These are phyloP conservation scores for Coniochaeta sp. DNA, from an alignment of 2,329 filamentous ascomycete genomes.

Conservation along the genomic window DNA sequence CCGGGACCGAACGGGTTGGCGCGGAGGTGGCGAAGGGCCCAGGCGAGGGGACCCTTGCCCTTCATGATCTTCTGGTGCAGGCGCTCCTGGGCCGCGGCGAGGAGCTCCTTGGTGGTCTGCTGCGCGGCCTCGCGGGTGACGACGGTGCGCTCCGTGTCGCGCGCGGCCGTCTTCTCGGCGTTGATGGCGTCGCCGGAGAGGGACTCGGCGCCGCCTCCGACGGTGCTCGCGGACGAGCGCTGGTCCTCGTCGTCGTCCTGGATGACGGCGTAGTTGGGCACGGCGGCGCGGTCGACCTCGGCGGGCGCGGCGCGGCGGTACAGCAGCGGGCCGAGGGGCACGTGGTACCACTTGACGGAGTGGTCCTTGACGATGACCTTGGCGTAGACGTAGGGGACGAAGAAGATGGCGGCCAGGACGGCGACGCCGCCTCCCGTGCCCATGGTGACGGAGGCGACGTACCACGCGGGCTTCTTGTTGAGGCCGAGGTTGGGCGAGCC, in stretches of 20 bases:
- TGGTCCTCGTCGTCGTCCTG: conserved; percentile 53
- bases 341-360: conserved; percentile 54
- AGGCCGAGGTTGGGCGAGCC: conserved; percentile 63
- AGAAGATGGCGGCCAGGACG: conserved; percentile 58
- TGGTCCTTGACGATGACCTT: conserved; percentile 63
- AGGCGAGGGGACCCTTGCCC: conserved; percentile 63
- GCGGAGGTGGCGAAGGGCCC: conserved; percentile 73
- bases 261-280: conserved; percentile 72
- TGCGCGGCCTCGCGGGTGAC: conserved; percentile 40
- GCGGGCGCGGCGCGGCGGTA: conserved; percentile 49
- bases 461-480: conserved; percentile 59
- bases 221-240: conserved; percentile 26
- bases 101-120: conserved; percentile 53
- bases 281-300: conserved; percentile 47
- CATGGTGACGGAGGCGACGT: conserved; percentile 58
- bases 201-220: conserved; percentile 17
- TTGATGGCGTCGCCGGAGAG: conserved; percentile 33
- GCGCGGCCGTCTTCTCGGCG: conserved; percentile 23
- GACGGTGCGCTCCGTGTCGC: conserved; percentile 34
- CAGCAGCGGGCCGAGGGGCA: conserved; percentile 56
- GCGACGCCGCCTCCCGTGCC: conserved; percentile 55
- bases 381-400: conserved; percentile 62
- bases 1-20: conserved; percentile 67
- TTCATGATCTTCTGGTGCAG: conserved; percentile 58
- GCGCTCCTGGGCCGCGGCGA: conserved; percentile 46